Evolutionary conservation across 306 rosid species (phyloP), one percentile per base, ranked within the genome.

Genomic region (Rubus parviflorus): DNA sequence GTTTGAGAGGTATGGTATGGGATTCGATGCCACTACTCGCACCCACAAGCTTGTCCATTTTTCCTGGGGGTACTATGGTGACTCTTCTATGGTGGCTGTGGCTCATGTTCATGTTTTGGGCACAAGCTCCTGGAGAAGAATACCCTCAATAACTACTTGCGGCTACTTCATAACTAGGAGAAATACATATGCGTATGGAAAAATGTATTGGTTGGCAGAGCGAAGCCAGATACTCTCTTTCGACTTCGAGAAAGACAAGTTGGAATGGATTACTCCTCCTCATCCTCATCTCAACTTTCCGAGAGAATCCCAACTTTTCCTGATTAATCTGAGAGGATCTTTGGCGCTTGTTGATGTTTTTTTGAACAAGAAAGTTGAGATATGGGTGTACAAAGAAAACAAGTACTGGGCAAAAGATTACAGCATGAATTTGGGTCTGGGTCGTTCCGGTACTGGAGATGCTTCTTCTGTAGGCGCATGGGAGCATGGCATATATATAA

Each of bases 1-100:
- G n/a, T n/a, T n/a, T n/a, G n/a, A n/a, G n/a, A 49, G 54, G 19
- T 51, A 51, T 51, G 60, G 60, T 54, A 54, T 54, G 60, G 60
- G 60, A n/a, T 54, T 54, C 25, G 25, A 19, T 54, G 2, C 4
- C 7, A 25, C 20, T 54, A 54, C 61, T n/a, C 19, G 23, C 13
- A 54, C 30, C 61, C 3, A 54, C 61, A 54, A 54, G 62, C 20
- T 56, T 8, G 30, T 56, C 62, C 62, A 8, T 9, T 22, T 20
- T 20, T 2, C 3, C 5, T 45, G 2, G 7, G 2, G 11, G 11
- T 2, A 0, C 10, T 0, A 54, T 7, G 61, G 0, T 8, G 47
- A 45, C 9, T 0, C 2, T 0, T 8, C 4, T 54, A 5, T 0
- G 25, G 30, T 25, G 30, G 30, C 30, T n/a, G 30, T 8, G 62